Evolutionary conservation across 108 stramenopile genomes (phyloP).

Genomic region (Skeletonema marinoi): DNA sequence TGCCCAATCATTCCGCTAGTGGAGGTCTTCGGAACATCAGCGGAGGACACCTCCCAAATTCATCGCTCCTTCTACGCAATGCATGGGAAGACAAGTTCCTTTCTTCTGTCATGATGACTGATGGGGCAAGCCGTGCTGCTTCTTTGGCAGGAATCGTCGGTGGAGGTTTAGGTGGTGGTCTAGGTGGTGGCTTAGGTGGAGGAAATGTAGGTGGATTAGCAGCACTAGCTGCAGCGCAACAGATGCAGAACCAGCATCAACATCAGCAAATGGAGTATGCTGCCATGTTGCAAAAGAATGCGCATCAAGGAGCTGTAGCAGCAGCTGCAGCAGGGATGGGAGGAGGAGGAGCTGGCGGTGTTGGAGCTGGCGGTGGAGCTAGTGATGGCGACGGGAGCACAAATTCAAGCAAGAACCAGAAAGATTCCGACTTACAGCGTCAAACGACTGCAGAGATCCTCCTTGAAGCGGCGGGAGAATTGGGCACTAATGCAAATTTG

Average conservation of each 20-base stretch:
- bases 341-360: not conserved
- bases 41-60: slow-evolving; percentile 52
- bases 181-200: slow-evolving; percentile 2
- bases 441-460: slow-evolving; percentile 19
- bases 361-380: not conserved
- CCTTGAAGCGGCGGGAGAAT: slow-evolving; percentile 20
- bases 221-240: slow-evolving; percentile 42
- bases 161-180: not conserved
- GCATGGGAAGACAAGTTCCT: slow-evolving; percentile 84
- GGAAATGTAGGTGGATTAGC: slow-evolving; percentile 25
- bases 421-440: not conserved
- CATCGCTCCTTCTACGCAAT: slow-evolving; percentile 57
- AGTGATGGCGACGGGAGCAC: not conserved
- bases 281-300: slow-evolving; percentile 18
- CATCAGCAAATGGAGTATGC: slow-evolving; percentile 25
- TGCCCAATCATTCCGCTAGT: slow-evolving; percentile 19
- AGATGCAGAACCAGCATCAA: slow-evolving; percentile 21
- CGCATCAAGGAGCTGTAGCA: not conserved
- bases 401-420: slow-evolving; percentile 1
- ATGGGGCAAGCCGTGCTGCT: slow-evolving; percentile 40
- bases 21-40: slow-evolving; percentile 55
- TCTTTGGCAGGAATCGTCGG: slow-evolving; percentile 27
- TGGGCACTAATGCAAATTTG: not conserved
- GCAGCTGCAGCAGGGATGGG: not conserved
- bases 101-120: slow-evolving; percentile 68